Percentiles rank a stretch among this genome's conserved stretches.
Evolutionary conservation across 345 rosid genomes (phyloP).

Genomic region (Raphanus raphanistrum): DNA sequence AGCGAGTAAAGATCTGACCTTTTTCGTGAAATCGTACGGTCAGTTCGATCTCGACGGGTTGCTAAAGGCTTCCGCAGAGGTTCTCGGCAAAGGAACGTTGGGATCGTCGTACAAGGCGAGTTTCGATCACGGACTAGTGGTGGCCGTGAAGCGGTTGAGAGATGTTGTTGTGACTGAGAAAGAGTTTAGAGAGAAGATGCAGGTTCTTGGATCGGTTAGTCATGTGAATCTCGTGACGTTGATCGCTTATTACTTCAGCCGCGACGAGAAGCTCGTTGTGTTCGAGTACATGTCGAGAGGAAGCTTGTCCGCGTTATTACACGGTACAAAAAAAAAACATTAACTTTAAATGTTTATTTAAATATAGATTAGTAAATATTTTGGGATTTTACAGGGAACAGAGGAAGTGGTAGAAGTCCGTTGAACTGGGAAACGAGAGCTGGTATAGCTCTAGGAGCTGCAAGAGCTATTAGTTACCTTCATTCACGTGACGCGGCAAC

Average conservation of each 20-base stretch:
- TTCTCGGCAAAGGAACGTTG: constrained; percentile 84
- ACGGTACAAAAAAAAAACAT: constrained; percentile 44
- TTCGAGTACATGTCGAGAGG: constrained; percentile 66
- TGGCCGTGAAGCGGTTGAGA: constrained; percentile 88
- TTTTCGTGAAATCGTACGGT: constrained; percentile 58
- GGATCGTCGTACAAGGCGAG: constrained; percentile 94
- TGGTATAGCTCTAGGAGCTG: constrained; percentile 72
- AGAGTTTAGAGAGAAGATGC: constrained; percentile 71
- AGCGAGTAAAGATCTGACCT: constrained; percentile 55
- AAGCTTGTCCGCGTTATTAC: constrained; percentile 70
- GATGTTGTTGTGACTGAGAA: constrained; percentile 65
- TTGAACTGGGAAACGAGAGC: constrained; percentile 82
- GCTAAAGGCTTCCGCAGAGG: constrained; percentile 89
- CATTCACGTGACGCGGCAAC: constrained; percentile 65
- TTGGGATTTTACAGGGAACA: constrained; percentile 52
- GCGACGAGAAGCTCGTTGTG: constrained; percentile 68
- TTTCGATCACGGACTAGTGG: constrained; percentile 57
- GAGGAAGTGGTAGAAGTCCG: constrained; percentile 83
- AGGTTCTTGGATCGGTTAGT: constrained; percentile 64
- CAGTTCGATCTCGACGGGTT: constrained; percentile 80
- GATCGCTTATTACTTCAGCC: constrained; percentile 56
- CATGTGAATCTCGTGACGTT: constrained; percentile 64
- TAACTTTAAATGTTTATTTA: neutral
- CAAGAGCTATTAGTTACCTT: constrained; percentile 71
- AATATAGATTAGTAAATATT: neutral